Conservation (phyloP, 805 yeast genomes). For the Starmerella etchellsii region DNA sequence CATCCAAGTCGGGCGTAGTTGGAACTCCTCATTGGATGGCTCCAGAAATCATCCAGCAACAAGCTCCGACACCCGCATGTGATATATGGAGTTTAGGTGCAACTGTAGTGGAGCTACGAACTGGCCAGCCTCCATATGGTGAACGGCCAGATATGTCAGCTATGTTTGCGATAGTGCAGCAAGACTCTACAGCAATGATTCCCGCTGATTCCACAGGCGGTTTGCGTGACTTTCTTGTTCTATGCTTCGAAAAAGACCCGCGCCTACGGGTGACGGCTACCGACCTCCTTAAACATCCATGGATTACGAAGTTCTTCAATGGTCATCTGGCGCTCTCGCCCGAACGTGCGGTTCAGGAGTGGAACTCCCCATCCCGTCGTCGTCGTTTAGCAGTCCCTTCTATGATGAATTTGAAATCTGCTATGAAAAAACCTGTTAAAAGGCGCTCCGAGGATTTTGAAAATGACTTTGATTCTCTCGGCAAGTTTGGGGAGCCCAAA, state of each 20-base stretch:
- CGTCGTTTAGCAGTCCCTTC: conserved; percentile 19
- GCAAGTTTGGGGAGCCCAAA: conserved; percentile 8
- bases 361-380: conserved; percentile 21
- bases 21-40: conserved; percentile 99
- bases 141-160: conserved; percentile 66
- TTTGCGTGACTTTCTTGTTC: conserved; percentile 44
- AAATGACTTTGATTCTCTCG: conserved; percentile 16
- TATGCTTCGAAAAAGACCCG: conserved; percentile 65
- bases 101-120: conserved; percentile 74
- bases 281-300: conserved; percentile 43
- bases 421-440: neutral
- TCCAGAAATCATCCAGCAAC: conserved; percentile 78
- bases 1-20: conserved; percentile 29
- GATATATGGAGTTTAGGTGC: conserved; percentile 85
- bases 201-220: conserved; percentile 38
- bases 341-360: conserved; percentile 23
- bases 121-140: conserved; percentile 80
- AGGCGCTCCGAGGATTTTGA: conserved; percentile 8
- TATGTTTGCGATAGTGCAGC: conserved; percentile 69
- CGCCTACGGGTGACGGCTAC: conserved; percentile 43
- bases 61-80: conserved; percentile 64
- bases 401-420: conserved; percentile 9
- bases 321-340: conserved; percentile 18
- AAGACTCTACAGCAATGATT: conserved; percentile 43
- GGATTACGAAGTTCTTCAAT: conserved; percentile 35